Evolutionary conservation across 2,329 filamentous ascomycete species (phyloP).

Genomic region (Colletotrichum lentis): DNA sequence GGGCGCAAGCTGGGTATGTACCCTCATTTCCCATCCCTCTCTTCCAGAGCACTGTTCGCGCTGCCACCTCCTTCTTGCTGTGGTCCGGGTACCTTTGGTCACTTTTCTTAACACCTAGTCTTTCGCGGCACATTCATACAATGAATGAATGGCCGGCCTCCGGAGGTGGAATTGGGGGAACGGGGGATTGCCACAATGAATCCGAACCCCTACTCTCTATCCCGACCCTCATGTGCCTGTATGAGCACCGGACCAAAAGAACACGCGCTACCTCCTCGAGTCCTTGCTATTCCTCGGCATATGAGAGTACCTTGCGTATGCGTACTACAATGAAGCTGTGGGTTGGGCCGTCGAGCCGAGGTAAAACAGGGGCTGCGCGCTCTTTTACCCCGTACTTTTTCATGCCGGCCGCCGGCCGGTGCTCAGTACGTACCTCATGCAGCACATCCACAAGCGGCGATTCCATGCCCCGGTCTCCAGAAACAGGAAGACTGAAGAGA

Average conservation of each 20-base stretch:
- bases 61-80: not conserved
- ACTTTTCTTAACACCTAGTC: not conserved
- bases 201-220: not conserved
- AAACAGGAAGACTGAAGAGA: not conserved
- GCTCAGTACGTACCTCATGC: not conserved
- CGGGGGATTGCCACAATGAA: not conserved
- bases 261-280: not conserved
- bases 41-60: not conserved
- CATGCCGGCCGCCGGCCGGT: not conserved
- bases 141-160: not conserved
- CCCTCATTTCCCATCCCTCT: not conserved
- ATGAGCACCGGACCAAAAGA: not conserved
- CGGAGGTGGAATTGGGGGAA: slow-evolving; percentile 27
- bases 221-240: not conserved
- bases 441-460: not conserved
- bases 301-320: not conserved
- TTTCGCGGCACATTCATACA: not conserved
- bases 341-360: slow-evolving; percentile 21
- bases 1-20: slow-evolving; percentile 6
- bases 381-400: slow-evolving; percentile 20
- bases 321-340: not conserved
- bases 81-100: not conserved
- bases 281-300: slow-evolving; percentile 18
- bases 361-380: slow-evolving; percentile 18
- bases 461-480: not conserved